Conservation (phyloP, 495 filamentous ascomycete species). For the Usnea hakonensis region DNA sequence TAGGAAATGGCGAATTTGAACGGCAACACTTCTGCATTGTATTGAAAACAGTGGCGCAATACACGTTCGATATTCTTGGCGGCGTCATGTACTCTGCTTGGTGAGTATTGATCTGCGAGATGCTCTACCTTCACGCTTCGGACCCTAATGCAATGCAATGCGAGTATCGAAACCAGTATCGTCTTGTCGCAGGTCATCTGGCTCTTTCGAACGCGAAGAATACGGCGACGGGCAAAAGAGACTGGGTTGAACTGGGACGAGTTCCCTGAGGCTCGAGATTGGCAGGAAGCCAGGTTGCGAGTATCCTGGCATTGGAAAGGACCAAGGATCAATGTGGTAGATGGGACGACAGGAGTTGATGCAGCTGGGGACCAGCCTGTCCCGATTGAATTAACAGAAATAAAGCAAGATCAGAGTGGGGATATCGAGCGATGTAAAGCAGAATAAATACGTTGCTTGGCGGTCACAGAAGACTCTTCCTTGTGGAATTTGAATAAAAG, state of each 20-base stretch:
- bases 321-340: not conserved
- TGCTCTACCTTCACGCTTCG: not conserved
- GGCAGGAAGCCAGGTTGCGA: constrained; percentile 8
- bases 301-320: not conserved
- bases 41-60: constrained; percentile 52
- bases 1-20: constrained; percentile 46
- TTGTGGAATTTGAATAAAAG: not conserved
- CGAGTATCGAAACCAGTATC: constrained; percentile 59
- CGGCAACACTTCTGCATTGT: constrained; percentile 36
- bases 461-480: not conserved
- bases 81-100: constrained; percentile 62
- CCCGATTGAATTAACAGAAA: not conserved
- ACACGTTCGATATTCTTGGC: constrained; percentile 61
- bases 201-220: constrained; percentile 53
- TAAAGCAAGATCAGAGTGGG: not conserved
- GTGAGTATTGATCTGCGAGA: constrained; percentile 35
- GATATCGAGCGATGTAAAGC: not conserved
- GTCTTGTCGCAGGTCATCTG: constrained; percentile 60
- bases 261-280: constrained; percentile 33
- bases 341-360: not conserved
- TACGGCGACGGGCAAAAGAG: constrained; percentile 49
- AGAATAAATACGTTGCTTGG: not conserved
- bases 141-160: constrained; percentile 3
- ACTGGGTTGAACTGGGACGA: constrained; percentile 57
- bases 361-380: not conserved